Percentiles rank a stretch among this genome's conserved stretches.
phyloP scores from a whole-genome alignment of 768 basidiomycete genomes.

The Tulasnella sp. region DNA sequence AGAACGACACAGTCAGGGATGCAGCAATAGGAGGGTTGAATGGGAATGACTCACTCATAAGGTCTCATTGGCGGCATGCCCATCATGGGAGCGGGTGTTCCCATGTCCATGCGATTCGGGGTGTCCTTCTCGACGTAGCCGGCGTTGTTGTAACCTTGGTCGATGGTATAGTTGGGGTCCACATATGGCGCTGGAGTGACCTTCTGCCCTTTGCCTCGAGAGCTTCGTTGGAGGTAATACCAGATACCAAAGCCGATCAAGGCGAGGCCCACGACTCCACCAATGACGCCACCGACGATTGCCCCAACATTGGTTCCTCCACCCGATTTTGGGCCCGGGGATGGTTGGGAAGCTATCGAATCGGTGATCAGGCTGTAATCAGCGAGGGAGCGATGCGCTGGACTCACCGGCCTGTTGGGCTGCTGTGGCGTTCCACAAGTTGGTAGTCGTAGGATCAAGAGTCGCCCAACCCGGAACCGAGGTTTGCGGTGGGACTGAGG shows the following conservation, averaged over 20 bases:
- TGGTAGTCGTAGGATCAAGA: background rate
- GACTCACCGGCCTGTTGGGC: conserved; percentile 9
- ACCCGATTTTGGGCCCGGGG: background rate
- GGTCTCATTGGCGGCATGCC: background rate
- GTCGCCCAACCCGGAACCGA: conserved; percentile 8
- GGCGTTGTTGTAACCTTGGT: background rate
- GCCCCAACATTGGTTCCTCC: conserved; percentile 2
- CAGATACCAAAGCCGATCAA: background rate
- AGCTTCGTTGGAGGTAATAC: background rate
- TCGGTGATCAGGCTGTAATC: background rate
- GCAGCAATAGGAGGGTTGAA: too few relatives aligned
- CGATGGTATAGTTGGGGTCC: background rate
- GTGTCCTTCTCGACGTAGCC: background rate
- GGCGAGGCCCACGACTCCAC: conserved; percentile 6
- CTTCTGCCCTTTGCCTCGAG: conserved; percentile 7
- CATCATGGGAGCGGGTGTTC: background rate
- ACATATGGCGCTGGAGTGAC: conserved; percentile 5
- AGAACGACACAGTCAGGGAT: too few relatives aligned
- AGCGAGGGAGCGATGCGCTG: background rate
- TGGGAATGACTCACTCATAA: conserved; percentile 11
- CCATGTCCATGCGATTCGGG: conserved; percentile 8
- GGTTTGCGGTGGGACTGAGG: background rate
- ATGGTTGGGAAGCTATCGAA: background rate
- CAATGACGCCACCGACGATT: conserved; percentile 14
- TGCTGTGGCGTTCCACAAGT: conserved; percentile 5